These are phyloP conservation scores for Brassica carinata DNA, from an alignment of 345 rosid species.

Conservation along the genomic window DNA sequence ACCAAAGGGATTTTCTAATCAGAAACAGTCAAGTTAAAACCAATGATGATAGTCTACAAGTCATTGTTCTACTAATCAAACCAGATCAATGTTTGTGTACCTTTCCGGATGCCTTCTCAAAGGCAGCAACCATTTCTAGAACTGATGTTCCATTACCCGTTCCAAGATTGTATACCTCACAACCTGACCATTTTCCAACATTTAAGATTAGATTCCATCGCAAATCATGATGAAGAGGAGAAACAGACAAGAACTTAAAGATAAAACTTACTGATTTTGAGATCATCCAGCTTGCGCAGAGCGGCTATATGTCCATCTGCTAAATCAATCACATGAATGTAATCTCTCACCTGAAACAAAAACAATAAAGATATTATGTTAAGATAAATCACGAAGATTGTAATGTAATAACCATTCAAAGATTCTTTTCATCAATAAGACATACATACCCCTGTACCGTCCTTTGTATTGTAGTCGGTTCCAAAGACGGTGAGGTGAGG, in stretches of 20 bases:
- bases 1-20: constrained; percentile 79
- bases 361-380: neutral
- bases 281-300: constrained; percentile 64
- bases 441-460: constrained; percentile 94
- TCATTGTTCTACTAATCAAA: neutral
- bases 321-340: constrained; percentile 89
- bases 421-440: neutral
- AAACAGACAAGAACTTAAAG: neutral
- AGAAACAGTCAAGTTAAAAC: neutral
- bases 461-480: constrained; percentile 78
- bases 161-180: constrained; percentile 97
- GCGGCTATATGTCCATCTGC: constrained; percentile 98
- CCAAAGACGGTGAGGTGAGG: constrained; percentile 81
- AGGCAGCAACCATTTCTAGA: constrained; percentile 92
- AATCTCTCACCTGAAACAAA: constrained; percentile 78
- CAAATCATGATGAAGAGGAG: neutral
- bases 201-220: neutral
- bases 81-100: constrained; percentile 38
- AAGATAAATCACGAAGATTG: neutral
- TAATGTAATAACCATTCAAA: neutral
- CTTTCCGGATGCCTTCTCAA: constrained; percentile 95
- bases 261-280: constrained; percentile 55
- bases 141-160: constrained; percentile 98
- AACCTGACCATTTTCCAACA: constrained; percentile 47
- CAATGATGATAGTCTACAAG: neutral